Evolutionary conservation across 805 yeast genomes (phyloP), one percentile per base, ranked within the genome.

Genomic region (Myxozyma neglecta): DNA sequence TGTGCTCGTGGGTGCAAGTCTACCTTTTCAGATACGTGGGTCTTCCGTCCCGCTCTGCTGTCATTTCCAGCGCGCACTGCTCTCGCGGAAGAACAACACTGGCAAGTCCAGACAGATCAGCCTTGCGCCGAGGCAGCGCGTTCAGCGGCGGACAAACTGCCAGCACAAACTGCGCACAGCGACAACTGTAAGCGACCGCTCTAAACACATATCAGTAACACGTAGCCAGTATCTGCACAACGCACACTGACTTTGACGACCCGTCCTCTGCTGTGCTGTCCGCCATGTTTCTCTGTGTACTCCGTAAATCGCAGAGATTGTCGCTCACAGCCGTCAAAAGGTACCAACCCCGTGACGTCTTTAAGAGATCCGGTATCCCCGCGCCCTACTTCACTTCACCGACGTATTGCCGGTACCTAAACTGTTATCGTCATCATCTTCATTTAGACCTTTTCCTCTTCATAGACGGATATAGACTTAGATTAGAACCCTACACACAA

Each of bases 151-250:
- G 64, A 13, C 52, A 16, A 14, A 60, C 37, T 9, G 64, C 54
- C n/a, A 60, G 44, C 36, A 60, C 39, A 32, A 56, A 56, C 44
- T 60, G 57, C 11, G 53, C 42, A 34, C 64, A 60, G 18, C 48
- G 46, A 34, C 64, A 60, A n/a, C 53, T 37, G 46, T 60, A 60
- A n/a, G 64, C 57, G 9, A 49, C 5, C 6, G 20, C n/a, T 42
- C 46, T 42, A 20, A 6, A 2, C 7, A 2, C 6, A 16, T 9
- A 20, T 42, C 6, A 42, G 46, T 6, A 42, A n/a, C 5, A n/a
- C 2, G 24, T n/a, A n/a, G n/a, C 46, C 16, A 42, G n/a, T 5
- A 2, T 43, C 47, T 43, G 8, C 3, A 43, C 47, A 10, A 18
- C 8, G 4, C 35, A 45, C 8, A n/a, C 29, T 14, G 4, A 16